Percentiles rank a stretch among this genome's conserved stretches.
Conservation (phyloP, 768 basidiomycete species). For the Jaapia argillacea region DNA sequence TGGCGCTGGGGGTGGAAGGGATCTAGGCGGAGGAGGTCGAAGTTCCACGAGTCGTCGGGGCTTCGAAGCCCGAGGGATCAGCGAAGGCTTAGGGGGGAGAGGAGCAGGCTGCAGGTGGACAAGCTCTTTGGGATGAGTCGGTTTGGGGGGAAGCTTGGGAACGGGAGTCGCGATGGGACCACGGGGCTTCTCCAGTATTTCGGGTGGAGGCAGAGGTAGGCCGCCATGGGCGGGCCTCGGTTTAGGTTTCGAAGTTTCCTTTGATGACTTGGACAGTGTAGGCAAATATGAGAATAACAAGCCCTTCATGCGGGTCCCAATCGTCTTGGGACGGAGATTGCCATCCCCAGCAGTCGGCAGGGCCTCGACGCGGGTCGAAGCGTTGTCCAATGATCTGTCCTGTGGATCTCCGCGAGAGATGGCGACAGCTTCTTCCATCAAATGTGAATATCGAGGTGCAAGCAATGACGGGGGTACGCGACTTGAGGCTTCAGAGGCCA, state of each 20-base stretch:
- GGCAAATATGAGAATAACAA: slow-evolving; percentile 56
- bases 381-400: neutral
- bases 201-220: slow-evolving; percentile 46
- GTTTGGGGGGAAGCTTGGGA: slow-evolving; percentile 34
- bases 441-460: slow-evolving; percentile 47
- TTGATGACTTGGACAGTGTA: slow-evolving; percentile 33
- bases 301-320: slow-evolving; percentile 45
- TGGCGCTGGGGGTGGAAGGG: slow-evolving; percentile 13
- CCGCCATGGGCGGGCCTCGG: slow-evolving; percentile 23
- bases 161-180: slow-evolving; percentile 52
- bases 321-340: slow-evolving; percentile 10
- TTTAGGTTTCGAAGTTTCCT: slow-evolving; percentile 16
- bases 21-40: slow-evolving; percentile 31
- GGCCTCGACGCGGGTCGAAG: neutral
- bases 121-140: slow-evolving; percentile 50
- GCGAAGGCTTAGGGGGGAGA: slow-evolving; percentile 23
- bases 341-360: neutral
- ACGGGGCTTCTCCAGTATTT: slow-evolving; percentile 36
- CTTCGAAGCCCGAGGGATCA: slow-evolving; percentile 31
- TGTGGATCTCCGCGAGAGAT: slow-evolving; percentile 12
- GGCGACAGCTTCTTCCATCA: slow-evolving; percentile 43
- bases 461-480: slow-evolving; percentile 31
- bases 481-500: neutral
- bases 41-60: slow-evolving; percentile 46
- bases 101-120: slow-evolving; percentile 47